Conservation (phyloP, 176 grass and related monocot species). For the Triticum timopheevii region DNA sequence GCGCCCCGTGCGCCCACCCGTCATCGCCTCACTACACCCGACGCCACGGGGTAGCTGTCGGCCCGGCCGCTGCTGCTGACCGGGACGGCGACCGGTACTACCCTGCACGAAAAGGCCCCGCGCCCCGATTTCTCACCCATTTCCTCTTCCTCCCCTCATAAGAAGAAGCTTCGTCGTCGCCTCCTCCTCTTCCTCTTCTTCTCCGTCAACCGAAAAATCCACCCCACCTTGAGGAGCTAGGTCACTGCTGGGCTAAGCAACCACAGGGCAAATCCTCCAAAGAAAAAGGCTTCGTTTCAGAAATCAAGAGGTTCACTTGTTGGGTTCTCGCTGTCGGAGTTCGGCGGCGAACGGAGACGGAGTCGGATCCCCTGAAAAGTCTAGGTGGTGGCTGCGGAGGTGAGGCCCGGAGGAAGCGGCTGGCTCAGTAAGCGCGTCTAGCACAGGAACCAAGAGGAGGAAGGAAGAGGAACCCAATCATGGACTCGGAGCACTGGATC, state of each 20-base stretch:
- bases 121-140: conserved; percentile 38
- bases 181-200: not conserved
- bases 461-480: conserved; percentile 1
- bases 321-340: not conserved
- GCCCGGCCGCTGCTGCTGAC: conserved; percentile 27
- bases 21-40: not conserved
- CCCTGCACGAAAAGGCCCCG: not conserved
- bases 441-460: not conserved
- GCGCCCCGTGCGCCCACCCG: conserved; percentile 21
- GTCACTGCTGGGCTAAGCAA: not conserved
- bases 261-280: not conserved
- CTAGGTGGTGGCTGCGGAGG: not conserved
- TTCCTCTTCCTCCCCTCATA: not conserved
- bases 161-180: conserved; percentile 46
- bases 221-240: not conserved
- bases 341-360: not conserved
- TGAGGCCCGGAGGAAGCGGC: not conserved
- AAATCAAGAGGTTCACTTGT: no score
- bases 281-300: not conserved
- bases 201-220: conserved; percentile 15
- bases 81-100: conserved; percentile 21
- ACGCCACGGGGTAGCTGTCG: not conserved
- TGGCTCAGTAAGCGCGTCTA: not conserved
- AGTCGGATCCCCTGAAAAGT: not conserved
- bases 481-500: conserved; percentile 99